A percentile compares a stretch with the other conserved stretches of the same genome.
Conservation (phyloP, 805 yeast genomes). For the Lipomyces chichibuensis region DNA sequence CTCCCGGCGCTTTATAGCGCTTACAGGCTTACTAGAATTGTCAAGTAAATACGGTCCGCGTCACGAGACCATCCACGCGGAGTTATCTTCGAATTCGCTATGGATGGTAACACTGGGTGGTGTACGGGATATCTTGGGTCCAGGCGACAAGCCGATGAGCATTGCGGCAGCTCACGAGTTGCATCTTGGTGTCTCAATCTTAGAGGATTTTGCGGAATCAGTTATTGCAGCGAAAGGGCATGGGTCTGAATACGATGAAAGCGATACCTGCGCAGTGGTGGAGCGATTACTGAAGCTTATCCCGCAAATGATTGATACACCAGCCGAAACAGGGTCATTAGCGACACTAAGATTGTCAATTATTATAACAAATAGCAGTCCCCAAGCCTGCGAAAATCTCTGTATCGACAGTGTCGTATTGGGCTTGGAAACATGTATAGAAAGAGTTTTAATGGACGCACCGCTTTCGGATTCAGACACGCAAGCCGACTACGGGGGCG, state of each 20-base stretch:
- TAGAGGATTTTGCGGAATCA: constrained; percentile 19
- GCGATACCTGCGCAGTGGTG: neutral
- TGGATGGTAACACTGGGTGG: neutral
- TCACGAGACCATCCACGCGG: neutral
- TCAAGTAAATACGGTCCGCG: constrained; percentile 8
- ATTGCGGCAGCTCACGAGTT: constrained; percentile 15
- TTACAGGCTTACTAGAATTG: constrained; percentile 17
- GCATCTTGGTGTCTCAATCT: constrained; percentile 13
- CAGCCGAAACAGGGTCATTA: constrained; percentile 6
- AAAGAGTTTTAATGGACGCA: neutral
- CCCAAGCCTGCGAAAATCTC: constrained; percentile 8
- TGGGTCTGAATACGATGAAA: neutral
- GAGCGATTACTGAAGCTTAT: constrained; percentile 1
- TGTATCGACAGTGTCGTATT: neutral
- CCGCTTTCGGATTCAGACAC: neutral
- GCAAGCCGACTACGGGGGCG: neutral
- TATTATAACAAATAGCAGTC: constrained; percentile 15
- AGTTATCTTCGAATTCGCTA: neutral
- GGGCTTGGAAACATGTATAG: neutral
- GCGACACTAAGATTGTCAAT: constrained; percentile 21
- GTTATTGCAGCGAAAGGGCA: neutral
- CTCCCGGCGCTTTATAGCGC: constrained; percentile 19
- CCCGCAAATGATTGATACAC: constrained; percentile 7
- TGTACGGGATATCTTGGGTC: neutral
- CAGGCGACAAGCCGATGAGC: neutral